Conservation (phyloP, 495 filamentous ascomycete genomes). For the Podospora comata region DNA sequence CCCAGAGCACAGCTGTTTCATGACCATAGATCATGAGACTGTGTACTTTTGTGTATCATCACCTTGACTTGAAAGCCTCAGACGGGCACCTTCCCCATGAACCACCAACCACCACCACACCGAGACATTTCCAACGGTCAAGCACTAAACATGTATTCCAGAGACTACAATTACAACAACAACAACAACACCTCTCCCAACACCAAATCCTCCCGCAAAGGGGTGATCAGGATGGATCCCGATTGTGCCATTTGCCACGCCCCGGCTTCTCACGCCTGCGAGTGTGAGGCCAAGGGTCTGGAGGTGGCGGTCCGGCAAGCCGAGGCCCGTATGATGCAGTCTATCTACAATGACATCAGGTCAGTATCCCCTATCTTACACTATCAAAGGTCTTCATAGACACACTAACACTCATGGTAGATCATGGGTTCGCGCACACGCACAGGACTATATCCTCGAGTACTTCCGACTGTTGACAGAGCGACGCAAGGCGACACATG, state of each 20-base stretch:
- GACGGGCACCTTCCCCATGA: conserved; percentile 22
- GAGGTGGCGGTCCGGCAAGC: conserved; percentile 64
- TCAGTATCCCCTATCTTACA: conserved; percentile 31
- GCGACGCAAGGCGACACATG: conserved; percentile 56
- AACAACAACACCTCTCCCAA: neutral
- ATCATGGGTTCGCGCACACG: conserved; percentile 66
- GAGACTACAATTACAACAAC: conserved; percentile 39
- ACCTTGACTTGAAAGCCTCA: conserved; percentile 19
- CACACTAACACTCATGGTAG: conserved; percentile 38
- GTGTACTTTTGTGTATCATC: conserved; percentile 29
- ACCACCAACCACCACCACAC: conserved; percentile 25
- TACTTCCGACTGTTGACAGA: conserved; percentile 61
- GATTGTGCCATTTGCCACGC: conserved; percentile 69
- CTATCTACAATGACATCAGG: conserved; percentile 62
- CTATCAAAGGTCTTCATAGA: neutral
- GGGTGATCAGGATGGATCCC: conserved; percentile 59
- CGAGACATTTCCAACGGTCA: conserved; percentile 33
- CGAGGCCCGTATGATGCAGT: conserved; percentile 60
- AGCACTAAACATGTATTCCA: conserved; percentile 52
- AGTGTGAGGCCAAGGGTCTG: conserved; percentile 66
- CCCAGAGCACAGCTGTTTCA: conserved; percentile 27
- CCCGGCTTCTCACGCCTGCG: conserved; percentile 59
- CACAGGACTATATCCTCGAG: conserved; percentile 65
- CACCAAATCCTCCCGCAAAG: conserved; percentile 35
- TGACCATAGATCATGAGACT: conserved; percentile 32